Evolutionary conservation across 208 protist genomes (phyloP), one percentile per base, ranked within the genome.

Genomic region (Vickermania spadyakhi): DNA sequence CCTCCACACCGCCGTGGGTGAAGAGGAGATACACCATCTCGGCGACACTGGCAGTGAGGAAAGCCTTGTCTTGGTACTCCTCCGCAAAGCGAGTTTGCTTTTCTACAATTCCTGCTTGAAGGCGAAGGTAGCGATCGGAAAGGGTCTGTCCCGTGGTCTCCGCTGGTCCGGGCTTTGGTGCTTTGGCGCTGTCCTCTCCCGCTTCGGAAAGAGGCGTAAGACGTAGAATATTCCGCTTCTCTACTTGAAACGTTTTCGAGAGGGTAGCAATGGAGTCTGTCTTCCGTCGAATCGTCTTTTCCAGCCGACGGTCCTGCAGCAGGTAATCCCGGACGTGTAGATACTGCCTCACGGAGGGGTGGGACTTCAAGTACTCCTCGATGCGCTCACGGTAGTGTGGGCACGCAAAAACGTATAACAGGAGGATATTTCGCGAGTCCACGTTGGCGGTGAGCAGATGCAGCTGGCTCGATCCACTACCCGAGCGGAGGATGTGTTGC

Each of bases 61-160:
- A 91, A n/a, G 83, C 80, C 52, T 56, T 65, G 68, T 93, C 86
- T 21, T 84, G 76, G 49, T 75, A 79, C 28, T 79, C 60, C 23
- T 70, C 75, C 73, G 80, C 77, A 3, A 90, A 68, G 56, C 75
- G 66, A 1, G 69, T 84, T 62, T 91, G 83, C 60, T 85, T 71
- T 11, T 89, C 67, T 2, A 90, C 61, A 28, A 90, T 60, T 2
- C 31, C 30, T 27, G 57, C 49, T 31, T 84, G 78, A 31, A 64
- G 26, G 14, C 53, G 50, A 51, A 81, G 31, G 58, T 55, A 27
- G 51, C 36, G 36, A 45, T 7, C 36, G 11, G 36, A 45, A n/a
- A 45, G 7, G 11, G 36, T 45, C 36, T 45, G 36, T 18, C 11
- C 36, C 36, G 36, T 45, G 7, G 36, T 45, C 18, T 18, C 11